Conservation (phyloP, 441 rosid genomes). For the Gossypium lobatum region DNA sequence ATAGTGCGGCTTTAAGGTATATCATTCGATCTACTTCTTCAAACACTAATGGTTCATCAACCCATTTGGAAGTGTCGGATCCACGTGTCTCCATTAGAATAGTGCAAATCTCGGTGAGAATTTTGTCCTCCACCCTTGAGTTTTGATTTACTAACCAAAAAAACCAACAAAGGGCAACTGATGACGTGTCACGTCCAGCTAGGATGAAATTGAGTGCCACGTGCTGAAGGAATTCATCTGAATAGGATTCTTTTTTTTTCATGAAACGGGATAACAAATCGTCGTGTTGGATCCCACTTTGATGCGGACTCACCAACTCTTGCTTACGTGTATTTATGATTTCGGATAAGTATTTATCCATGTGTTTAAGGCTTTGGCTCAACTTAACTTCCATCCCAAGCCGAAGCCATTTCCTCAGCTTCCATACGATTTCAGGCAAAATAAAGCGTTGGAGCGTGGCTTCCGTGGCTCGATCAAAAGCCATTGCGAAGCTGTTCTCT, state of each 20-base stretch:
- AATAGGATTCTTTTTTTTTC: conserved; percentile 73
- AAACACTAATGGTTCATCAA: conserved; percentile 48
- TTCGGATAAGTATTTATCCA: conserved; percentile 49
- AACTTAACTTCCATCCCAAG: conserved; percentile 65
- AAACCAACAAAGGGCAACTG: conserved; percentile 85
- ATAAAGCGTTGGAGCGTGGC: conserved; percentile 73
- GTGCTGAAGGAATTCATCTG: conserved; percentile 61
- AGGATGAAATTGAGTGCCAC: conserved; percentile 78
- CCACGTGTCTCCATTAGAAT: conserved; percentile 64
- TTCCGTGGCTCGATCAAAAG: conserved; percentile 81
- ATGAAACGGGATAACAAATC: conserved; percentile 74
- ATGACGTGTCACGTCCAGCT: conserved; percentile 91
- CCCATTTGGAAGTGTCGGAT: conserved; percentile 32
- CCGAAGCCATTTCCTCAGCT: conserved; percentile 54
- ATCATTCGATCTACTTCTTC: conserved; percentile 68
- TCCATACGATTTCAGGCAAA: conserved; percentile 65
- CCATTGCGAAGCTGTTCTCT: conserved; percentile 55
- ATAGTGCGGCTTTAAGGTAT: conserved; percentile 68
- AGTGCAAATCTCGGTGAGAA: conserved; percentile 48
- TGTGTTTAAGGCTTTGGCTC: conserved; percentile 48
- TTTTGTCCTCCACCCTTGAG: conserved; percentile 53
- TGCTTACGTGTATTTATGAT: conserved; percentile 63
- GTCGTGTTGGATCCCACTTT: conserved; percentile 37
- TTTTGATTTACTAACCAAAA: conserved; percentile 56
- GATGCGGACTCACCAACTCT: conserved; percentile 37